phyloP scores from a whole-genome alignment of 179 eudicot species.

The Nepenthes alata region DNA sequence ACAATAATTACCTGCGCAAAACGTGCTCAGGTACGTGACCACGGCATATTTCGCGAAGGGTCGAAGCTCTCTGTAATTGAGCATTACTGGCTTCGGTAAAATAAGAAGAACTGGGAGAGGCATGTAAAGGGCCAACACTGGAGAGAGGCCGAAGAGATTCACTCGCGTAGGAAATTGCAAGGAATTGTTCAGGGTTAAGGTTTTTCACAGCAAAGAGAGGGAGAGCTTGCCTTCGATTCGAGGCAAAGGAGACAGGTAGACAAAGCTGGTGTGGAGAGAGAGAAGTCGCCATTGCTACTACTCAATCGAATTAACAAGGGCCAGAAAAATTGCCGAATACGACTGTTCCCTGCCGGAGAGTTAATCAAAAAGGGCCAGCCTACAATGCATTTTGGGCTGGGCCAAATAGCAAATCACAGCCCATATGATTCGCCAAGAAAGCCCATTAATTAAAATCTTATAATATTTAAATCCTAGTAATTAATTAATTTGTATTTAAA shows the following conservation, averaged over 20 bases:
- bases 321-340: slow-evolving; percentile 7
- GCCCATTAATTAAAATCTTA: too few species aligned
- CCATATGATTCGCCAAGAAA: too few species aligned
- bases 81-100: slow-evolving; percentile 4
- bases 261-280: slow-evolving; percentile 17
- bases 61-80: slow-evolving; percentile 12
- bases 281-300: slow-evolving; percentile 15
- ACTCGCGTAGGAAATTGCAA: slow-evolving; percentile 3
- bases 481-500: too few species aligned
- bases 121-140: slow-evolving; percentile 7
- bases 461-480: too few species aligned
- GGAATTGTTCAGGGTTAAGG: slow-evolving; percentile 10
- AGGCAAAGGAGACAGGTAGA: slow-evolving; percentile 8
- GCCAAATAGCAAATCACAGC: too few species aligned
- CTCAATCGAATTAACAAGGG: too few species aligned
- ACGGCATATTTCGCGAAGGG: slow-evolving; percentile 56
- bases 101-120: slow-evolving; percentile 15
- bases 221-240: slow-evolving; percentile 7
- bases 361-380: too few species aligned
- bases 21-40: slow-evolving; percentile 72
- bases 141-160: slow-evolving; percentile 1
- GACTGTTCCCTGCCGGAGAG: slow-evolving; percentile 1
- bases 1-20: slow-evolving; percentile 34
- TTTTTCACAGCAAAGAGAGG: slow-evolving; percentile 8
- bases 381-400: too few species aligned